Conservation (phyloP, 1,284 basidiomycete genomes). For the Sporisorium sorghi region DNA sequence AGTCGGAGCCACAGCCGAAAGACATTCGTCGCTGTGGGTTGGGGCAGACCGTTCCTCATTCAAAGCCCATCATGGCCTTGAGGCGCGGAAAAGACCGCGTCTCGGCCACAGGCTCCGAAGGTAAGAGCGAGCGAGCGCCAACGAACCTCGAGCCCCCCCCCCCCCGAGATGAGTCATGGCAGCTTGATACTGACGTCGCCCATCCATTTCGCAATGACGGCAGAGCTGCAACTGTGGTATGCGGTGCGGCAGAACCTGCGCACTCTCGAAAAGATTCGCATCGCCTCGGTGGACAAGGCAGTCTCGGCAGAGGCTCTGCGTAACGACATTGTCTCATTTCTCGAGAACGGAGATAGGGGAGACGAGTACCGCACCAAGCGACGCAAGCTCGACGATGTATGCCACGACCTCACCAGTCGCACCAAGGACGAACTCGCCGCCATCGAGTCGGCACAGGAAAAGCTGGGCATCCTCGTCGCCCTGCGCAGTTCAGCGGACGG, state of each 20-base stretch:
- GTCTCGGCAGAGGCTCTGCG: slow-evolving; percentile 28
- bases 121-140: no score
- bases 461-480: slow-evolving; percentile 57
- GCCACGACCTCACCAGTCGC: slow-evolving; percentile 40
- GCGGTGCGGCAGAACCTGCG: slow-evolving; percentile 57
- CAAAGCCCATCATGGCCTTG: slow-evolving; percentile 29
- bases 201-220: neutral
- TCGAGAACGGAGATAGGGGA: slow-evolving; percentile 42
- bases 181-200: neutral
- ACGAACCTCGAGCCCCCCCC: neutral
- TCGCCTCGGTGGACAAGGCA: slow-evolving; percentile 45
- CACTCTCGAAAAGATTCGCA: slow-evolving; percentile 58
- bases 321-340: slow-evolving; percentile 29
- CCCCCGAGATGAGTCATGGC: neutral
- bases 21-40: neutral
- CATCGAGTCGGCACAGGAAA: slow-evolving; percentile 59
- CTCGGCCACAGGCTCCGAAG: slow-evolving; percentile 44
- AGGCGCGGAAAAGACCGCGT: slow-evolving; percentile 48
- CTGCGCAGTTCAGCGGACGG: slow-evolving; percentile 48
- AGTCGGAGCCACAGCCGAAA: slow-evolving; percentile 6
- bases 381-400: slow-evolving; percentile 46
- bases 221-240: slow-evolving; percentile 67
- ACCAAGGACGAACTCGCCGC: slow-evolving; percentile 56
- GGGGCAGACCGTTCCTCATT: neutral
- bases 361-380: slow-evolving; percentile 54